phyloP scores from a whole-genome alignment of 1,139 yeast species.

The Hansenula lynferdii region DNA sequence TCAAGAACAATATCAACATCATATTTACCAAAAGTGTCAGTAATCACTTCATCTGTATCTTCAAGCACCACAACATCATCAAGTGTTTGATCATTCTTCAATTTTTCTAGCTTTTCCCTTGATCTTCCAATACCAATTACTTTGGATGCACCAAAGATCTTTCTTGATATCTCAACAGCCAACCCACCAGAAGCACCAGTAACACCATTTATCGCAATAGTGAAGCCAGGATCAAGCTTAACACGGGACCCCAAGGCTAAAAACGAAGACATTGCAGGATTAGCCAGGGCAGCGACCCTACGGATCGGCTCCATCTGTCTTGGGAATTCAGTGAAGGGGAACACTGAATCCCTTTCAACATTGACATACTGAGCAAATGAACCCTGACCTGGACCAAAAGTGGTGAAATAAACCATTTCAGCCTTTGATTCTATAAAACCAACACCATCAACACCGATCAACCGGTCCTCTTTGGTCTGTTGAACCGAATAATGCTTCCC shows the following conservation, averaged over 20 bases:
- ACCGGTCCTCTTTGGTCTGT: not conserved
- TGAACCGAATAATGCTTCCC: conserved; percentile 7
- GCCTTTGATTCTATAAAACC: not conserved
- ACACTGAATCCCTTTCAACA: conserved; percentile 2
- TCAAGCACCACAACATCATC: conserved; percentile 1
- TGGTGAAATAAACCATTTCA: conserved; percentile 3
- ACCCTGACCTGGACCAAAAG: conserved; percentile 4
- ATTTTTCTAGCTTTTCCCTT: not conserved
- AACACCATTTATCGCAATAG: conserved; percentile 8
- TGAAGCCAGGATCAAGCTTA: not conserved
- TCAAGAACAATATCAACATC: conserved; percentile 8
- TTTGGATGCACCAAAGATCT: conserved; percentile 1
- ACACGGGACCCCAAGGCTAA: conserved; percentile 6
- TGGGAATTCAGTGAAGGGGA: not conserved
- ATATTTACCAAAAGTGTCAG: not conserved
- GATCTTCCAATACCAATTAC: conserved; percentile 9
- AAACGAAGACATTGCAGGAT: conserved; percentile 8
- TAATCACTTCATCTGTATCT: conserved; percentile 1
- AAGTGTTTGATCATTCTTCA: not conserved
- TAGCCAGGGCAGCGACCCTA: conserved; percentile 5
- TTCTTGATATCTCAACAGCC: conserved; percentile 6
- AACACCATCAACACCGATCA: conserved; percentile 12
- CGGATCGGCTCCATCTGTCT: not conserved
- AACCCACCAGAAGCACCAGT: conserved; percentile 7
- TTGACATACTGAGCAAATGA: conserved; percentile 6